A percentile compares a stretch with the other conserved stretches of the same genome.
Conservation (phyloP, 768 basidiomycete genomes). For the Leccinum aurantiacum region DNA sequence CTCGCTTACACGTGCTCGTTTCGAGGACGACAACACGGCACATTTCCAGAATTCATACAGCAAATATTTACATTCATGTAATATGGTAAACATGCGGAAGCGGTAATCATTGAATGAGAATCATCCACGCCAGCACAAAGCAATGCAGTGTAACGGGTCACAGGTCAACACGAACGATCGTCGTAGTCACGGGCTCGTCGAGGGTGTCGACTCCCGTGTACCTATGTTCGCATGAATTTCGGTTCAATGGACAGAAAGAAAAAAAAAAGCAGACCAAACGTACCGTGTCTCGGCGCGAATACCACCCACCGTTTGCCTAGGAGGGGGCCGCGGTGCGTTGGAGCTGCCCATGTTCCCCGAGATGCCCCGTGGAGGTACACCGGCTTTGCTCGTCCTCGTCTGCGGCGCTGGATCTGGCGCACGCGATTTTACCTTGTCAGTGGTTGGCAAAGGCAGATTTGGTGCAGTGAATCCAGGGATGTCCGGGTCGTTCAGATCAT, state of each 20-base stretch:
- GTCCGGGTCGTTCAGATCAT: constrained; percentile 78
- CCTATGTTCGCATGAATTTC: constrained; percentile 26
- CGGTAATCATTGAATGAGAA: constrained; percentile 71
- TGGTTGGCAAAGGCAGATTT: constrained; percentile 43
- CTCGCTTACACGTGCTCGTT: constrained; percentile 92
- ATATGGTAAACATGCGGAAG: constrained; percentile 2
- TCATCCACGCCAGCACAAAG: constrained; percentile 96
- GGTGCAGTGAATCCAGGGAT: constrained; percentile 81
- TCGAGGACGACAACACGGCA: too few relatives aligned
- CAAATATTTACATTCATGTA: constrained; percentile 17
- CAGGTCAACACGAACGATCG: constrained; percentile 64
- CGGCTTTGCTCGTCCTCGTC: constrained; percentile 27
- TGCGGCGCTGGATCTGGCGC: constrained; percentile 55
- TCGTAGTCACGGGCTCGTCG: constrained; percentile 87
- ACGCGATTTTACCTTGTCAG: constrained; percentile 72
- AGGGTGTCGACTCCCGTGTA: constrained; percentile 83
- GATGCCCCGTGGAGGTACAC: constrained; percentile 39
- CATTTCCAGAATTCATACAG: not conserved
- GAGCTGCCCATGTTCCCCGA: constrained; percentile 75
- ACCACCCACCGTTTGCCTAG: constrained; percentile 76
- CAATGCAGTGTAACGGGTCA: constrained; percentile 4
- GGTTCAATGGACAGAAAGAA: too few relatives aligned
- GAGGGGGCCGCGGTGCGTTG: constrained; percentile 39
- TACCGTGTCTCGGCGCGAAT: constrained; percentile 88
- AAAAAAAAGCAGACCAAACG: constrained; percentile 19